phyloP scores from a whole-genome alignment of 139 green algal species.

The Dunaliella sp. region DNA sequence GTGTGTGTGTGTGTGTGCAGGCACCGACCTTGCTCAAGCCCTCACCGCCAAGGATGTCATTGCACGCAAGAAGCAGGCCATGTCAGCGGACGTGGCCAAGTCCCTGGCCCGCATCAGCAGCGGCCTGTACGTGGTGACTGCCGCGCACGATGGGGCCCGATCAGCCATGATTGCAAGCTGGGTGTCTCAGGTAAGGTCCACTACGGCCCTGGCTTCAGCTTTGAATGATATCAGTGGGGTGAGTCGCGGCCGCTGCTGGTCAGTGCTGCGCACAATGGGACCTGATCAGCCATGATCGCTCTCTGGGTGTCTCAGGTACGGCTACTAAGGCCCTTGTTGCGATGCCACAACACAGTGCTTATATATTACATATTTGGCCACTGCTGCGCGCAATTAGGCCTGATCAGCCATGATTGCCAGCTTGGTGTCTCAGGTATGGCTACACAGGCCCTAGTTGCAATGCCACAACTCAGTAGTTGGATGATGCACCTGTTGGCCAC shows the following conservation, averaged over 20 bases:
- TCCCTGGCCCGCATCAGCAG: conserved; percentile 77
- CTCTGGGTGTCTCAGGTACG: conserved; percentile 81
- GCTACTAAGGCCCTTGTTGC: too few relatives aligned
- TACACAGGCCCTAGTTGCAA: too few relatives aligned
- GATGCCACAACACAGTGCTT: too few relatives aligned
- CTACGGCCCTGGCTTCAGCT: too few relatives aligned
- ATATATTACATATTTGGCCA: too few relatives aligned
- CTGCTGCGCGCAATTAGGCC: conserved; percentile 71
- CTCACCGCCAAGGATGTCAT: conserved; percentile 82
- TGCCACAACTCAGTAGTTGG: too few relatives aligned
- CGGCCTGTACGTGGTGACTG: conserved; percentile 94
- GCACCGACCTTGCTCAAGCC: conserved; percentile 80
- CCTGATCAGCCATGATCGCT: conserved; percentile 73
- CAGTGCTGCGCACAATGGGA: conserved; percentile 75
- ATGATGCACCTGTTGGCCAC: too few relatives aligned
- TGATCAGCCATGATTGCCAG: conserved; percentile 74
- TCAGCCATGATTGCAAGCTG: conserved; percentile 81
- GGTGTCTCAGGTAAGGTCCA: conserved; percentile 79
- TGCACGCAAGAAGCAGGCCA: conserved; percentile 75
- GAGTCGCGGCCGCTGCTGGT: too few relatives aligned
- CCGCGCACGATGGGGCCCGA: conserved; percentile 63
- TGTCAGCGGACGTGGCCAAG: conserved; percentile 64
- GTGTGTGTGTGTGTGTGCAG: conserved; percentile 18
- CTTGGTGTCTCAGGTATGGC: too few relatives aligned
- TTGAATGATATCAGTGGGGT: too few relatives aligned